Percentiles rank a stretch among this genome's conserved stretches.
Conservation (phyloP, 768 basidiomycete genomes). For the Trametes elegans region DNA sequence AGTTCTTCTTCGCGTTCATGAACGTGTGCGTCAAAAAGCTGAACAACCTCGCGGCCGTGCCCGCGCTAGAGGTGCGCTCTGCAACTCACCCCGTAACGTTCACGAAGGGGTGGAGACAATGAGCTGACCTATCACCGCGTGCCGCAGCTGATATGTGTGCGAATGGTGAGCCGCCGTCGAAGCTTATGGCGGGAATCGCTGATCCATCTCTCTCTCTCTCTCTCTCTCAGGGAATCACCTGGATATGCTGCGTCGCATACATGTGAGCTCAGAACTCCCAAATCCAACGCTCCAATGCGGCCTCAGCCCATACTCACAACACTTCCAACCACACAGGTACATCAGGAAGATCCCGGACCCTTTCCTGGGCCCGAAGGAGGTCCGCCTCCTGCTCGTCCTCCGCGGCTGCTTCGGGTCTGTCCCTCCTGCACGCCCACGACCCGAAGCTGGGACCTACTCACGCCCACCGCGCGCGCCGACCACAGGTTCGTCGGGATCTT, state of each 20-base stretch:
- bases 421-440: no score
- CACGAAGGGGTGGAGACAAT: no score
- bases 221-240: slow-evolving; percentile 58
- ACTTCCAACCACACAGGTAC: no score
- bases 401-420: slow-evolving; percentile 64
- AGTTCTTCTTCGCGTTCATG: slow-evolving; percentile 61
- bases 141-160: slow-evolving; percentile 50
- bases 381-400: slow-evolving; percentile 52
- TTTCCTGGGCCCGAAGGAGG: slow-evolving; percentile 64
- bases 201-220: no score
- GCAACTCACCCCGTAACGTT: background rate
- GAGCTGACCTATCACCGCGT: no score
- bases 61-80: slow-evolving; percentile 49
- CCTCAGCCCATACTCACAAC: no score
- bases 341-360: slow-evolving; percentile 51
- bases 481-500: slow-evolving; percentile 74
- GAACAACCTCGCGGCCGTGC: slow-evolving; percentile 53
- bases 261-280: slow-evolving; percentile 43
- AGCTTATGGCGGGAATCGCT: no score
- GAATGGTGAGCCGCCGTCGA: slow-evolving; percentile 68
- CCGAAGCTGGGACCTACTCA: background rate
- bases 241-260: slow-evolving; percentile 48
- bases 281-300: no score
- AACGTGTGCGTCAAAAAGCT: slow-evolving; percentile 63
- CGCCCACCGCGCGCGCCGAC: no score